These are phyloP conservation scores for Trametes elegans DNA, from an alignment of 768 basidiomycete genomes.

Conservation along the genomic window DNA sequence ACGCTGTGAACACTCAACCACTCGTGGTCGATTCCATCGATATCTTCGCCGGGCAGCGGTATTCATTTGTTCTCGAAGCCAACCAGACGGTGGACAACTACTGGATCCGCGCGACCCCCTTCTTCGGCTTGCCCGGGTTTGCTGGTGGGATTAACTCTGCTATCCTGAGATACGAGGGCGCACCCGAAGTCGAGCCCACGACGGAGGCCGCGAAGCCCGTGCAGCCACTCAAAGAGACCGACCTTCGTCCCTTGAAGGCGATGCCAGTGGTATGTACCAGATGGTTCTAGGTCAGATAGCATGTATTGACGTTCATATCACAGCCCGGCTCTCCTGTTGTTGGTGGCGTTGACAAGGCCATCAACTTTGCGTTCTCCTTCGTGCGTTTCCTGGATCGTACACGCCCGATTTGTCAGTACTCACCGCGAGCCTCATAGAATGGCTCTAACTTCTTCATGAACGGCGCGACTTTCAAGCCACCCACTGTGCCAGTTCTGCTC, in stretches of 20 bases:
- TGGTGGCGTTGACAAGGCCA: conserved; percentile 23
- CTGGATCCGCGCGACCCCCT: conserved; percentile 13
- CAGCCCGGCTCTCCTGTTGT: conserved; percentile 20
- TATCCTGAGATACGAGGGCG: conserved; percentile 43
- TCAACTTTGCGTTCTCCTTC: conserved; percentile 23
- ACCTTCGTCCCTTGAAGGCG: conserved; percentile 24
- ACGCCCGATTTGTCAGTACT: too few species aligned
- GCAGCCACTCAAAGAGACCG: conserved; percentile 14
- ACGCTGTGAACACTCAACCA: conserved; percentile 40
- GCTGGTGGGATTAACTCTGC: conserved; percentile 40
- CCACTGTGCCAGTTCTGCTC: conserved; percentile 51
- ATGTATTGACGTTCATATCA: not conserved
- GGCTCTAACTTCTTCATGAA: conserved; percentile 35
- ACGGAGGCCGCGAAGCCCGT: conserved; percentile 15
- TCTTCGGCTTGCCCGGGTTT: conserved; percentile 16
- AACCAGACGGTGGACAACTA: conserved; percentile 43
- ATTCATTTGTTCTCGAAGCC: conserved; percentile 35
- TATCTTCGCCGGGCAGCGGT: conserved; percentile 40
- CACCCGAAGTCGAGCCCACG: conserved; percentile 34
- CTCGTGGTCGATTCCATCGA: conserved; percentile 39
- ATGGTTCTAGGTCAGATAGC: not conserved
- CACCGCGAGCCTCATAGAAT: conserved; percentile 26
- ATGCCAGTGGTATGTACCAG: conserved; percentile 19
- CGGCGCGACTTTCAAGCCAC: conserved; percentile 35
- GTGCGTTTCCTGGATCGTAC: conserved; percentile 17